These are phyloP conservation scores for Carex pumila DNA, from an alignment of 176 grass and related monocot genomes.

Conservation along the genomic window DNA sequence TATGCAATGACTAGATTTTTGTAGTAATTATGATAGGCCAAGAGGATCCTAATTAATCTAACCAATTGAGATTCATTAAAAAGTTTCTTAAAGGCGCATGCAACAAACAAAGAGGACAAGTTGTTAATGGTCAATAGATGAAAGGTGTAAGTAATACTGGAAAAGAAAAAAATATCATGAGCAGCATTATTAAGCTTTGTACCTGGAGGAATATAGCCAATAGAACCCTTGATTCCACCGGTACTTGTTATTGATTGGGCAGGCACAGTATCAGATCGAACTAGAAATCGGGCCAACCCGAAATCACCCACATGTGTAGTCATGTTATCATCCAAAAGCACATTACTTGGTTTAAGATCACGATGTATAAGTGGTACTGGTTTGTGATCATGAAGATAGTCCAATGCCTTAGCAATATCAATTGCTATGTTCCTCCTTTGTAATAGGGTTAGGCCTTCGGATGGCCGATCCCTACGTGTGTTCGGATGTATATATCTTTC, in stretches of 20 bases:
- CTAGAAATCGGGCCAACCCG: constrained; percentile 33
- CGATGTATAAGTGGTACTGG: constrained; percentile 33
- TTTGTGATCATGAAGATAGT: constrained; percentile 39
- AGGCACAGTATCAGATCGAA: not conserved
- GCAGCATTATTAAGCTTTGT: not conserved
- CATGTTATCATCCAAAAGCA: constrained; percentile 38
- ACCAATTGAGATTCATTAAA: not conserved
- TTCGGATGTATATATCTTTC: constrained; percentile 30
- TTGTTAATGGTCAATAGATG: no score
- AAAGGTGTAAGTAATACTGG: not conserved
- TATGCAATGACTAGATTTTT: not conserved
- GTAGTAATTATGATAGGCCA: not conserved
- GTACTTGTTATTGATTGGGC: not conserved
- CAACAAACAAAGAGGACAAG: no score
- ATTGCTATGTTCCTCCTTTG: constrained; percentile 35
- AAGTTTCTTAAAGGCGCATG: not conserved
- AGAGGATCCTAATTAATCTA: not conserved
- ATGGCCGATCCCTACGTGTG: not conserved
- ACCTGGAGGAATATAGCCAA: constrained; percentile 55
- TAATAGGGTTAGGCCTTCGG: not conserved
- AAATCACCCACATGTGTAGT: constrained; percentile 37
- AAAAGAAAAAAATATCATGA: not conserved
- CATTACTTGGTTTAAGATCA: constrained; percentile 45
- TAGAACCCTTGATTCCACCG: constrained; percentile 23
- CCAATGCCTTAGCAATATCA: constrained; percentile 36